Evolutionary conservation across 1,284 basidiomycete species (phyloP).

Genomic region (Cutaneotrichosporon spelunceum): DNA sequence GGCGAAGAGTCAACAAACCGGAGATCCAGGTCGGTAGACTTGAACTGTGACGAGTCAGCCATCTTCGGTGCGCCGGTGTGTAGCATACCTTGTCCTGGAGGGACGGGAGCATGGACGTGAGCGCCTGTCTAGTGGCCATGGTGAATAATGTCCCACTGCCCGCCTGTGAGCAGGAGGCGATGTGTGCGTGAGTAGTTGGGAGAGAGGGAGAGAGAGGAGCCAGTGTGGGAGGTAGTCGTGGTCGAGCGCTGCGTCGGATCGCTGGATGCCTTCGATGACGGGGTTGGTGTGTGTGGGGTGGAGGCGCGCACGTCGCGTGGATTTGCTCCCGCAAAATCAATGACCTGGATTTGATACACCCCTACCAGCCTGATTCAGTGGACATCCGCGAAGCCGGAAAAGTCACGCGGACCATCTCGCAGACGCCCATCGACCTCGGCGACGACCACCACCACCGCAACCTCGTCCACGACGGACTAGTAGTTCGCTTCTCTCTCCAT

Average conservation of each 20-base stretch:
- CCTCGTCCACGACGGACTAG: neutral
- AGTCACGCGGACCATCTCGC: conserved; percentile 4
- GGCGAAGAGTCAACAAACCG: conserved; percentile 26
- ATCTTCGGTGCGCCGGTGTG: neutral
- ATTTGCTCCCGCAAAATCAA: neutral
- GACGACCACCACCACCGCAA: neutral
- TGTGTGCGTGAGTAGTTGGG: conserved; percentile 13
- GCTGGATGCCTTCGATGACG: neutral
- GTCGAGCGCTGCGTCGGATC: neutral
- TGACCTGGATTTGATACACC: neutral
- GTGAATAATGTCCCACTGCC: conserved; percentile 1
- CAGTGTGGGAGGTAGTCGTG: neutral
- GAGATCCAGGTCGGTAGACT: conserved; percentile 43
- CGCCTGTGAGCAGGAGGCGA: neutral
- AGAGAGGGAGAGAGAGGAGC: conserved; percentile 6
- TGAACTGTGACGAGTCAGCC: conserved; percentile 32
- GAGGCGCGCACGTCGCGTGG: neutral
- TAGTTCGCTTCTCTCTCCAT: neutral
- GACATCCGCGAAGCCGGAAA: neutral
- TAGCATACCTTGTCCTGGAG: conserved; percentile 24
- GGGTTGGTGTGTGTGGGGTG: neutral
- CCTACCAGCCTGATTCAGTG: neutral
- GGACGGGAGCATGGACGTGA: conserved; percentile 21
- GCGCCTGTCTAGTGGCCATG: conserved; percentile 19
- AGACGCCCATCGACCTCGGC: neutral